Conservation (phyloP, 345 rosid species). For the Acer yangbiense region DNA sequence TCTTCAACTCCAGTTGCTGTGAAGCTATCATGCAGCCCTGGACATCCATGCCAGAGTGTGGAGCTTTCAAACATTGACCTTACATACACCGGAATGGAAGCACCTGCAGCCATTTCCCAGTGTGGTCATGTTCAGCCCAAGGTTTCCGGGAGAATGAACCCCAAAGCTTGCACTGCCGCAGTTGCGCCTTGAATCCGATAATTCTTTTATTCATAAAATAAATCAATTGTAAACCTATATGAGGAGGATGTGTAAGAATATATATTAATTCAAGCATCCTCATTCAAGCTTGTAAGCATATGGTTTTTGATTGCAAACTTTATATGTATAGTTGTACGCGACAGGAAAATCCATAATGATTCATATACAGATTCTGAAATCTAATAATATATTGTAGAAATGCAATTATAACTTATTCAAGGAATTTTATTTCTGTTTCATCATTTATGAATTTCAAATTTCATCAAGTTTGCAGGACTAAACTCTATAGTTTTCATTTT, state of each 20-base stretch:
- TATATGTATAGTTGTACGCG: too few species aligned
- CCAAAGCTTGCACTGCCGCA: slow-evolving; percentile 11
- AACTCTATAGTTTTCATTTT: too few species aligned
- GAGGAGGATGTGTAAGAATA: neutral
- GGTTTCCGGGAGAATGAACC: neutral
- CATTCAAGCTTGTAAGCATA: too few species aligned
- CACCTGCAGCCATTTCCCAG: neutral
- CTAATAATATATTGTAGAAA: too few species aligned
- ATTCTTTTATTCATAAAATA: too few species aligned
- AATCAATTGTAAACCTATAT: neutral
- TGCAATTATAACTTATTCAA: too few species aligned
- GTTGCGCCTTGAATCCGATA: neutral
- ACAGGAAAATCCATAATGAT: too few species aligned
- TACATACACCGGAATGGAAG: neutral
- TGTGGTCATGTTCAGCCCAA: slow-evolving; percentile 4
- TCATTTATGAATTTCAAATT: too few species aligned
- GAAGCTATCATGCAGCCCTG: slow-evolving; percentile 5
- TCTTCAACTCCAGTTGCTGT: neutral
- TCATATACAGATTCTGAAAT: too few species aligned
- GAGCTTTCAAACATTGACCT: slow-evolving; percentile 8
- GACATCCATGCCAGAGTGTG: neutral
- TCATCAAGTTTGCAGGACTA: too few species aligned
- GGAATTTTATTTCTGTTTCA: too few species aligned
- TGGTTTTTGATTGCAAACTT: too few species aligned
- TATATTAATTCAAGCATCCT: neutral